Conservation (phyloP, 2,329 filamentous ascomycete genomes). For the Talaromyces sp. region DNA sequence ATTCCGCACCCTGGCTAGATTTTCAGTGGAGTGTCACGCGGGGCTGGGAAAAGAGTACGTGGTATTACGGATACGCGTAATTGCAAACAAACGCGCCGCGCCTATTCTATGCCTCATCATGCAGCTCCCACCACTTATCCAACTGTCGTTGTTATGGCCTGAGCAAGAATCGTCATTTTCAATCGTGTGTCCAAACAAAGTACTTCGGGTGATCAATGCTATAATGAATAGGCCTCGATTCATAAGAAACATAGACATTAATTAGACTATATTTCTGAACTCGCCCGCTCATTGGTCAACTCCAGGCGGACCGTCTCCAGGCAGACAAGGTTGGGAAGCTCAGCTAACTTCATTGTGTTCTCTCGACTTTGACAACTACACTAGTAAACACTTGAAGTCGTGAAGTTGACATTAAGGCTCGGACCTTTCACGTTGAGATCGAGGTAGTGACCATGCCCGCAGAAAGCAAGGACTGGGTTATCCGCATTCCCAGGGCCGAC, state of each 20-base stretch:
- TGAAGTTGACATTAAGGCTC: too few species aligned
- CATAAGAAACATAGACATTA: not conserved
- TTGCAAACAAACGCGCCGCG: slow-evolving; percentile 1
- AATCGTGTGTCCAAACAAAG: too few species aligned
- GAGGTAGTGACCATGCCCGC: not conserved
- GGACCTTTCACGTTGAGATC: not conserved
- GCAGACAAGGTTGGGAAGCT: slow-evolving; percentile 12
- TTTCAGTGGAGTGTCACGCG: not conserved
- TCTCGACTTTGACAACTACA: not conserved
- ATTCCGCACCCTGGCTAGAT: not conserved
- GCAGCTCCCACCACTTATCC: not conserved
- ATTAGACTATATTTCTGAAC: not conserved
- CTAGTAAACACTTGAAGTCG: not conserved
- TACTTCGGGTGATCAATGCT: not conserved
- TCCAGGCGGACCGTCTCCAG: slow-evolving; percentile 6
- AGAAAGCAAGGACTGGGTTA: slow-evolving; percentile 34
- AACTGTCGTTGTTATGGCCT: not conserved
- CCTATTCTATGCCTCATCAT: not conserved
- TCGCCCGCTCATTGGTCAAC: slow-evolving; percentile 3
- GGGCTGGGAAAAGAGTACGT: not conserved
- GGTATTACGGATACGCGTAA: slow-evolving; percentile 9
- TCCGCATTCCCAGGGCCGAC: slow-evolving; percentile 51
- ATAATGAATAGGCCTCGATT: not conserved
- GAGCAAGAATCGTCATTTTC: too few species aligned
- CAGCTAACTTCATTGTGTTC: not conserved